Percentiles rank a stretch among this genome's conserved stretches.
Conservation (phyloP, 116 monocot species). For the Zostera marina region DNA sequence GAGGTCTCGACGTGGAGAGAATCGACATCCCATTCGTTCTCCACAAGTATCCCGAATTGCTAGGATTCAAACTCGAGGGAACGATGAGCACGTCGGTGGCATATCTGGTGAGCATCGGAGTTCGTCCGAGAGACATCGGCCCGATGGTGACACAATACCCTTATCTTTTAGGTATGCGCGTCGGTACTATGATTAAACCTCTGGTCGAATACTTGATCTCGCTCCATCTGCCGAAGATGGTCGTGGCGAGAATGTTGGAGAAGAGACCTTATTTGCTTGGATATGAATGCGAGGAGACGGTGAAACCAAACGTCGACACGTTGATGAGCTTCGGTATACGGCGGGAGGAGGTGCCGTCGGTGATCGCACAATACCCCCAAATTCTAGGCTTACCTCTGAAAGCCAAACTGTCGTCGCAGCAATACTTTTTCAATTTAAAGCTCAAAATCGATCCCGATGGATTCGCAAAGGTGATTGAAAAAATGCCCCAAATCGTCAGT, state of each 20-base stretch:
- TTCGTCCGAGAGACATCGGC: conserved; percentile 31
- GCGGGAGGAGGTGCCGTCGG: conserved; percentile 9
- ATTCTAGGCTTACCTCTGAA: conserved; percentile 30
- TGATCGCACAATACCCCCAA: conserved; percentile 29
- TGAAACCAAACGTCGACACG: conserved; percentile 29
- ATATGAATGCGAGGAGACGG: conserved; percentile 25
- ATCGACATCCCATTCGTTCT: conserved; percentile 25
- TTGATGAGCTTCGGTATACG: conserved; percentile 20
- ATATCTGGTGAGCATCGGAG: conserved; percentile 25
- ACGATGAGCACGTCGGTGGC: conserved; percentile 43
- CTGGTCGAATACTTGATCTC: conserved; percentile 22
- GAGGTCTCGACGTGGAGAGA: conserved; percentile 31
- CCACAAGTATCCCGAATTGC: conserved; percentile 23
- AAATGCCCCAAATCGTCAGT: conserved; percentile 27
- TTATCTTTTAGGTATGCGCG: conserved; percentile 29
- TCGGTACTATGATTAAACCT: conserved; percentile 31
- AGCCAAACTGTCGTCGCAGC: conserved; percentile 31
- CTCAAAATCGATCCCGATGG: conserved; percentile 33
- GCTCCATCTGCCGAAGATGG: conserved; percentile 22
- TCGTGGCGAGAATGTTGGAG: conserved; percentile 25
- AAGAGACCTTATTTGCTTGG: conserved; percentile 30
- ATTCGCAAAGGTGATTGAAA: conserved; percentile 23
- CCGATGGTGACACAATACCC: conserved; percentile 34
- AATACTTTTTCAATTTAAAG: conserved; percentile 37
- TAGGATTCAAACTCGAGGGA: conserved; percentile 38